Conservation (phyloP, 179 eudicot genomes). For the Patellifolia procumbens region DNA sequence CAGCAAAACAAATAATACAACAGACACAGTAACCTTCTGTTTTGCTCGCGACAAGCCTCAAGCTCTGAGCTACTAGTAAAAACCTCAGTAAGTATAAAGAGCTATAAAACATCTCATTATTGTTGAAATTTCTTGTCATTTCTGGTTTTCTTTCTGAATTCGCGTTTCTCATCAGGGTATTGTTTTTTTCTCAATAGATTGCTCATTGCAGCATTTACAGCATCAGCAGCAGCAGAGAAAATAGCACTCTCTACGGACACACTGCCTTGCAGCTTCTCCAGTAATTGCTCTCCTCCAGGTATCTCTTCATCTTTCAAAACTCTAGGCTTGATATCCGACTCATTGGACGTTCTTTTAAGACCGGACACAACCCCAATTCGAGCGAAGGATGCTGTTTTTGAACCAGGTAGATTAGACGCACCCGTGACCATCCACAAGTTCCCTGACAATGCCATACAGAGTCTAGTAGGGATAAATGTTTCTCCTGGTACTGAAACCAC, state of each 20-base stretch:
- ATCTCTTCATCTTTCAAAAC: constrained; percentile 64
- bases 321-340: constrained; percentile 28
- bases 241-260: constrained; percentile 48
- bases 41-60: background rate
- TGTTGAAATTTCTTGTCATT: constrained; percentile 70
- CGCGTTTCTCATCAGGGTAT: constrained; percentile 66
- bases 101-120: background rate
- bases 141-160: constrained; percentile 79
- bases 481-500: constrained; percentile 60
- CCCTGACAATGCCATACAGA: constrained; percentile 49
- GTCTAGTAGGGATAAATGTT: constrained; percentile 77
- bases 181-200: constrained; percentile 76
- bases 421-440: constrained; percentile 84
- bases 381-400: constrained; percentile 51
- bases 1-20: background rate
- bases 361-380: constrained; percentile 63
- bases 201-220: constrained; percentile 68
- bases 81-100: background rate
- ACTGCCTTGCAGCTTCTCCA: constrained; percentile 78
- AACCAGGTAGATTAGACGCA: constrained; percentile 62
- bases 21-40: constrained; percentile 4
- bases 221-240: constrained; percentile 63
- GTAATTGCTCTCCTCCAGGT: constrained; percentile 68
- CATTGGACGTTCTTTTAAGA: constrained; percentile 30
- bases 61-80: background rate